Base-by-base conservation (phyloP, 2,329 filamentous ascomycete genomes). In the Diaporthe citriasiana region DNA sequence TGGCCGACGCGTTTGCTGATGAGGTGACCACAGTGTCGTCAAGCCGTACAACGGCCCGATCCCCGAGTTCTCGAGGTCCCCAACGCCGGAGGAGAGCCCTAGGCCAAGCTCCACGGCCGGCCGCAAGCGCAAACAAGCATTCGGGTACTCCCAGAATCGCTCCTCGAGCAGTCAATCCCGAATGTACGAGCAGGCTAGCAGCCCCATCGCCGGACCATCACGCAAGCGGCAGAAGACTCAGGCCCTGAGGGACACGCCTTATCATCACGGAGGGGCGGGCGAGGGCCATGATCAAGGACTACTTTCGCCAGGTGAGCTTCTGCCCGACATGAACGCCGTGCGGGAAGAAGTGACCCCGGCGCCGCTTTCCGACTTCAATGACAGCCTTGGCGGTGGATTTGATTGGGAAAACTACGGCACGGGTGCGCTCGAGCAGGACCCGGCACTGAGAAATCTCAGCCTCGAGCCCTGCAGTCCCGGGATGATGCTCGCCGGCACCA, bases 41-140 rank as follows among this genome's bases (percentile, higher is more conserved):
- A n/a, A 51, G 45, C 27, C 72, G 22, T 66, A 74, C 40, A 47
- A 15, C 4, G 74, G 74, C 33, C 74, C 72, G 6, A 47, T 71
- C 25, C 74, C 74, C 5, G 40, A 33, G 15, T 74, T 75, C 17
- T 9, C 65, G 9, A 8, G n/a, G 7, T 65, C 73, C 7, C 57
- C 74, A 47, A 17, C 55, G 45, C 5, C 35, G 22, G 53, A 63
- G 22, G 33, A 30, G 1, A 45, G 30, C 7, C 56, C 56, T 5
- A 19, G 33, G 7, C 33, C 25, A 10, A 9, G 2, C 25, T 19
- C 35, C 4, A 25, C 56, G 17, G 15, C 33, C 38, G 35, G 38
- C n/a, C 25, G 59, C 19, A 42, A 55, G 38, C 56, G 56, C 17
- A 63, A 63, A 25, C 33, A 25, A n/a, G 7, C 38, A 13, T 15